Evolutionary conservation across 75 land plant species (phyloP).

Genomic region (Selaginella moellendorffii): DNA sequence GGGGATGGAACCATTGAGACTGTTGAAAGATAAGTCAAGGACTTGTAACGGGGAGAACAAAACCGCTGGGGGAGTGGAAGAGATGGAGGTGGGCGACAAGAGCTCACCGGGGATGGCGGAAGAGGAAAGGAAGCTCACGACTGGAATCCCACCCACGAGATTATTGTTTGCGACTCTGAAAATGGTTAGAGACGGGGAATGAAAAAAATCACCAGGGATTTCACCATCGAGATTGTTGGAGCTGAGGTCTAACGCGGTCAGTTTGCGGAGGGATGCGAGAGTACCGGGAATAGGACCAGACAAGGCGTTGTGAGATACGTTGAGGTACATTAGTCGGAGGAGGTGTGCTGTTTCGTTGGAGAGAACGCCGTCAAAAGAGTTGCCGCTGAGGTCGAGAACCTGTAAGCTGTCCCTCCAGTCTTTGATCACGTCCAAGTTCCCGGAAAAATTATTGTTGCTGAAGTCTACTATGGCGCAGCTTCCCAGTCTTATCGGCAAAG

Average conservation of each 20-base stretch:
- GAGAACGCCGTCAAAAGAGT: background rate
- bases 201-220: background rate
- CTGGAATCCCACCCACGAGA: slow-evolving; percentile 26
- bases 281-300: background rate
- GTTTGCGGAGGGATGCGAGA: background rate
- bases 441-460: slow-evolving; percentile 3
- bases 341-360: slow-evolving; percentile 1
- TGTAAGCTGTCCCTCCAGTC: background rate
- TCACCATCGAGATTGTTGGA: background rate
- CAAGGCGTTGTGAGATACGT: background rate
- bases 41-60: background rate
- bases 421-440: background rate
- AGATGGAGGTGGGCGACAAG: background rate
- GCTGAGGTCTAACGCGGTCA: background rate
- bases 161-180: slow-evolving; percentile 41
- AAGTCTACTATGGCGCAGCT: background rate
- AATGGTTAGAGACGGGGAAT: background rate
- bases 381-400: background rate
- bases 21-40: background rate
- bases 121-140: background rate
- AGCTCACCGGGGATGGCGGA: background rate
- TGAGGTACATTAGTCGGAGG: slow-evolving; percentile 4
- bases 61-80: background rate
- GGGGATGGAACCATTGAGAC: background rate
- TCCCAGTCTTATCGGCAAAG: background rate